Conservation (phyloP, 2,329 filamentous ascomycete species). For the Paraconiothyrium sp. region DNA sequence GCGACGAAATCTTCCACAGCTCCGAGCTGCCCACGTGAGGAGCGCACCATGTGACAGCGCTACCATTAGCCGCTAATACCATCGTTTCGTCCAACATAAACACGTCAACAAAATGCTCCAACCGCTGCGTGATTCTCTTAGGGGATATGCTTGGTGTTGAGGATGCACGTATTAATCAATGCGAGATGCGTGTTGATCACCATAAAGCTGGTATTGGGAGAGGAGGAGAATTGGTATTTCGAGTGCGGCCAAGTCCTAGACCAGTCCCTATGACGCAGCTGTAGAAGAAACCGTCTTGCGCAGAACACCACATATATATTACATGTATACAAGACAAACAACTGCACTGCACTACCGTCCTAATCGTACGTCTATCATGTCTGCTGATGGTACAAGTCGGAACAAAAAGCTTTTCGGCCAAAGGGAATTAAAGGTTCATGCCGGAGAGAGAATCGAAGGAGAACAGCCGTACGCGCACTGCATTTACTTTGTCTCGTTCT, state of each 20-base stretch:
- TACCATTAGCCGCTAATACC: neutral
- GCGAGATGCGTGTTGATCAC: neutral
- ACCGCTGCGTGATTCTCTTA: neutral
- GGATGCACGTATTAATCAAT: neutral
- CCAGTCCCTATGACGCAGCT: conserved; percentile 46
- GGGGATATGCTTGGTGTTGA: neutral
- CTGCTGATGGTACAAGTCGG: conserved; percentile 48
- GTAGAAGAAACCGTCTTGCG: conserved; percentile 43
- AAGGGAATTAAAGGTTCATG: conserved; percentile 42
- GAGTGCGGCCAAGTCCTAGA: conserved; percentile 47
- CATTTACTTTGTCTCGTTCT: conserved; percentile 74
- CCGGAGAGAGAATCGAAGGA: conserved; percentile 22
- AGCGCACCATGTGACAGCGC: conserved; percentile 1
- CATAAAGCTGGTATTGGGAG: conserved; percentile 11
- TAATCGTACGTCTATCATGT: conserved; percentile 53
- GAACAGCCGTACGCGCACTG: conserved; percentile 33
- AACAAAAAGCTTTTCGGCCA: conserved; percentile 28
- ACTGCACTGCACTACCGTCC: conserved; percentile 34
- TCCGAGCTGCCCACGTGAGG: conserved; percentile 38
- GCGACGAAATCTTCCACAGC: conserved; percentile 15
- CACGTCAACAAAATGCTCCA: neutral
- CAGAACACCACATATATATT: conserved; percentile 49
- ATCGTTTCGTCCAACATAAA: too few relatives aligned
- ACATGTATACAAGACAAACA: conserved; percentile 40
- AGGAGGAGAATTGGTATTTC: conserved; percentile 49